These are phyloP conservation scores for Pneumocystis canis DNA, from an alignment of 1,139 yeast genomes.

Conservation along the genomic window DNA sequence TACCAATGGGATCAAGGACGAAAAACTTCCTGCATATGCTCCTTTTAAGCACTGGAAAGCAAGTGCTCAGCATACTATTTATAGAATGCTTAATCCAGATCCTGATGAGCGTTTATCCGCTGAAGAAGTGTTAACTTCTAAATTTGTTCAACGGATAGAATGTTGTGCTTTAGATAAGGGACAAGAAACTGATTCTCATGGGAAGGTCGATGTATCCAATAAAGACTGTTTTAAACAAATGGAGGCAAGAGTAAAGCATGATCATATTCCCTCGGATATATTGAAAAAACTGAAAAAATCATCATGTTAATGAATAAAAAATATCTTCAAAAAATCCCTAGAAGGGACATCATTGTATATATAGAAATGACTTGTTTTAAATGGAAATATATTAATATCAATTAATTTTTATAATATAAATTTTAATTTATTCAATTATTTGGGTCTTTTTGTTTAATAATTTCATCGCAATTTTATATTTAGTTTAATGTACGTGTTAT, in stretches of 20 bases:
- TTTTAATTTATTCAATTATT: neutral
- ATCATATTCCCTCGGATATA: neutral
- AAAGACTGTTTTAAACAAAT: neutral
- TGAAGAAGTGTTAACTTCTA: conserved; percentile 14
- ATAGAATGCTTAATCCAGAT: conserved; percentile 18
- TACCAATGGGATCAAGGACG: conserved; percentile 9
- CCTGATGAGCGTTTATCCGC: conserved; percentile 16
- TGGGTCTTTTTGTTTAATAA: too few relatives aligned
- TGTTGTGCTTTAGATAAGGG: conserved; percentile 4
- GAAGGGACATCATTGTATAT: neutral
- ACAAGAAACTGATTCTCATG: neutral
- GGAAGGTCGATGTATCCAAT: neutral
- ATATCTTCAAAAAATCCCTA: neutral
- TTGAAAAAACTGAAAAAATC: neutral
- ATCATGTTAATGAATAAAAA: neutral
- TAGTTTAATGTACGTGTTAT: too few relatives aligned
- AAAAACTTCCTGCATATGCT: conserved; percentile 12
- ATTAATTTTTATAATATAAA: neutral
- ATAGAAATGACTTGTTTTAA: neutral
- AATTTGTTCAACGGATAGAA: conserved; percentile 16
- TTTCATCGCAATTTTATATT: too few relatives aligned
- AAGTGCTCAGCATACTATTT: conserved; percentile 7
- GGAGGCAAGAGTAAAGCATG: neutral
- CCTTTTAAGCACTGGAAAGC: conserved; percentile 13
- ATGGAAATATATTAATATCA: neutral